Evolutionary conservation across 805 yeast species (phyloP), one percentile per base, ranked within the genome.

Genomic region (Wickerhamiella alocasiicola): DNA sequence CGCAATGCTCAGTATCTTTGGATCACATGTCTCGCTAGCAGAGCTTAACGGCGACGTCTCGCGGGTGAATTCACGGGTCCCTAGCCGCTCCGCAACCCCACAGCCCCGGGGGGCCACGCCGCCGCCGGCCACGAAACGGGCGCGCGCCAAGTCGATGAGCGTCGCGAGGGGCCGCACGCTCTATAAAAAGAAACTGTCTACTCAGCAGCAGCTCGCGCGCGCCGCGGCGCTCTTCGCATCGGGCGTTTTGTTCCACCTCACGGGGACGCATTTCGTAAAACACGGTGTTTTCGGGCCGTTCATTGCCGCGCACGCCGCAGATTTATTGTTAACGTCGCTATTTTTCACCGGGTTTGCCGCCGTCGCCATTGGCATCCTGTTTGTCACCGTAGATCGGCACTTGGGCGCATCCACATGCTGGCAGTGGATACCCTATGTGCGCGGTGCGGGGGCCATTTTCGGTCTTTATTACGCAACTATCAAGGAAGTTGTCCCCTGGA

Each of bases 381-480:
- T 57, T 18, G 60, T 60, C 18, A 26, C 50, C 21, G 42, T 53
- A 5, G 61, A 55, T 44, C 44, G 49, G n/a, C 53, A 53, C 12
- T 46, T 48, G 29, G 49, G 53, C 13, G 20, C 29, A 23, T 26
- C 30, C 13, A n/a, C n/a, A n/a, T n/a, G 16, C 25, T 18, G 19
- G 16, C 57, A 55, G 27, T 61, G 65, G 65, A 33, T 46, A 7
- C 49, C 62, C n/a, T 48, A 61, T 21, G 51, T 61, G 6, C 54
- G 67, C 6, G 60, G 65, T 9, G 55, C 59, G 26, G 67, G 62
- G 6, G 62, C 61, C 16, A 55, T 63, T 30, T 44, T 62, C 41
- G 66, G 67, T 12, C 55, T 63, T 9, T 50, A 61, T 9, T 63
- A 63, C 40, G 64, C 65, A 17, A 53, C 61, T 16, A 55, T 62